Percentiles rank a stretch among this genome's conserved stretches.
Conservation (phyloP, 495 filamentous ascomycete species). For the Hypoxylon fragiforme region DNA sequence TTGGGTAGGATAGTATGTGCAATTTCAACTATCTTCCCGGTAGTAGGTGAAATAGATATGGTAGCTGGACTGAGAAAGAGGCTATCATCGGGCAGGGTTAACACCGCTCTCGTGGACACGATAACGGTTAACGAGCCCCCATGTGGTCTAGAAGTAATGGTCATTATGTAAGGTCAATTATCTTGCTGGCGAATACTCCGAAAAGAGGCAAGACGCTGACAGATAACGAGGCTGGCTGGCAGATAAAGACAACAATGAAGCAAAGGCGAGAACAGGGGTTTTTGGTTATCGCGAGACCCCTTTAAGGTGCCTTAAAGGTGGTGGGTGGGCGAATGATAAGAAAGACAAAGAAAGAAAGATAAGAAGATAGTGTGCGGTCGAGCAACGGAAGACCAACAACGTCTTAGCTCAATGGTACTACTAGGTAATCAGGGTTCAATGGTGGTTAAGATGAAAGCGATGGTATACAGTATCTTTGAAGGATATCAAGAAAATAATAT, state of each 20-base stretch:
- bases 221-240: constrained; percentile 1
- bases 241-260: constrained; percentile 12
- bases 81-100: constrained; percentile 66
- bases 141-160: constrained; percentile 19
- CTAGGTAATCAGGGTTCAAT: neutral
- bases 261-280: constrained; percentile 13
- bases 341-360: constrained; percentile 23
- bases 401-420: constrained; percentile 7
- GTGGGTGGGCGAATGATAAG: constrained; percentile 15
- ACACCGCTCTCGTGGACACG: constrained; percentile 77
- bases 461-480: neutral
- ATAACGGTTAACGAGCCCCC: constrained; percentile 60
- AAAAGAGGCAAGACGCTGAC: constrained; percentile 14
- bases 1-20: constrained; percentile 71
- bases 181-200: constrained; percentile 8
- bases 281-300: constrained; percentile 21
- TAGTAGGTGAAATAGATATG: constrained; percentile 72
- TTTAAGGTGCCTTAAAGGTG: too few relatives aligned
- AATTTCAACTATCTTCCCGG: constrained; percentile 84
- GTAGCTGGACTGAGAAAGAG: constrained; percentile 64
- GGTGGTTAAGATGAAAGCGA: neutral
- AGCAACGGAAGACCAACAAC: neutral
- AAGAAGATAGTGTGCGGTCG: constrained; percentile 4
- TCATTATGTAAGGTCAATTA: constrained; percentile 31
- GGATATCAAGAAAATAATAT: constrained; percentile 18